Conservation (phyloP, 1,284 basidiomycete genomes). For the Apiotrichum siamense region DNA sequence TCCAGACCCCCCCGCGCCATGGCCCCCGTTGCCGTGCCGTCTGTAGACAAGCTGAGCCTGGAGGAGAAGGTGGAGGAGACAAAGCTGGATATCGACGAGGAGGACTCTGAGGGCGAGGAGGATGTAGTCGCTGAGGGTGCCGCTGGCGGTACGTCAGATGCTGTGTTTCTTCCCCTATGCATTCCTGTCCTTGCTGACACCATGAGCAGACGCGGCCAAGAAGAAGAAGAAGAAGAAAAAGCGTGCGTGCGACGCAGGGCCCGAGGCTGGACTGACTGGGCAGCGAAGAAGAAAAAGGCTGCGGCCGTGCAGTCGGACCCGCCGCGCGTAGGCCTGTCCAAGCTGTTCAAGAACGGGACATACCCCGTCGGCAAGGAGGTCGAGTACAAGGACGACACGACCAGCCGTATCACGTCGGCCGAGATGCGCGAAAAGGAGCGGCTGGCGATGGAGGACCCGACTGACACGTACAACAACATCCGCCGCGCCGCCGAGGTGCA, state of each 20-base stretch:
- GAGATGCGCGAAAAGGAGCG: slow-evolving; percentile 83
- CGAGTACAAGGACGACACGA: slow-evolving; percentile 83
- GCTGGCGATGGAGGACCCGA: slow-evolving; percentile 68
- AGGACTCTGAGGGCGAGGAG: slow-evolving; percentile 40
- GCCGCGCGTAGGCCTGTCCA: slow-evolving; percentile 82
- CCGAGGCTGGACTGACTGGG: not conserved
- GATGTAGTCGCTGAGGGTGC: slow-evolving; percentile 37
- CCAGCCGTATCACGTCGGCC: slow-evolving; percentile 80
- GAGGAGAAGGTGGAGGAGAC: slow-evolving; percentile 34
- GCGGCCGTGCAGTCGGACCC: slow-evolving; percentile 72
- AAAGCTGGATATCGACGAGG: slow-evolving; percentile 29
- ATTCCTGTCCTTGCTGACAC: not conserved
- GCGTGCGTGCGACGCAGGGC: slow-evolving; percentile 26
- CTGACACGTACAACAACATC: slow-evolving; percentile 78
- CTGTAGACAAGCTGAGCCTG: slow-evolving; percentile 28
- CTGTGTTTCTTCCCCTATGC: not conserved
- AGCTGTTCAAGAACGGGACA: slow-evolving; percentile 76
- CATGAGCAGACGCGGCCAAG: slow-evolving; percentile 47
- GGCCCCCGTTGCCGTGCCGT: slow-evolving; percentile 30
- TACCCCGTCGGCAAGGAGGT: slow-evolving; percentile 91
- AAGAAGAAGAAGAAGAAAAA: slow-evolving; percentile 96
- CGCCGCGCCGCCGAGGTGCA: slow-evolving; percentile 94
- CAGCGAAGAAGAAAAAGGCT: slow-evolving; percentile 66
- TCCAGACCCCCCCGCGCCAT: slow-evolving; percentile 12
- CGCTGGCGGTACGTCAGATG: slow-evolving; percentile 18